Evolutionary conservation across 768 basidiomycete species (phyloP).

Genomic region (Trametes sanguinea): DNA sequence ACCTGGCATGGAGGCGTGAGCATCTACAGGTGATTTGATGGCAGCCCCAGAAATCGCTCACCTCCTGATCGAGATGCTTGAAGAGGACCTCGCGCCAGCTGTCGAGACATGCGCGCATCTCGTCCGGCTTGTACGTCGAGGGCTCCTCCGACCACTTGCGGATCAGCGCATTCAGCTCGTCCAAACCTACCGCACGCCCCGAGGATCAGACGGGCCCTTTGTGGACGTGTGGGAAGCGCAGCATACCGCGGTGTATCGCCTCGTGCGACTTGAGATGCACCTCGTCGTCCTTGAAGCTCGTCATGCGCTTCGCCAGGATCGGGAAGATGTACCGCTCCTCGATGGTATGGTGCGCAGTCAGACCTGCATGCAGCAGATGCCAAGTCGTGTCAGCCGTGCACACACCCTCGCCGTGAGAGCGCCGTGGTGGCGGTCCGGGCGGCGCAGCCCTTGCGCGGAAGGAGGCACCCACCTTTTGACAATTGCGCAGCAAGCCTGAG

Average conservation of each 20-base stretch:
- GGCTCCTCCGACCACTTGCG: constrained; percentile 46
- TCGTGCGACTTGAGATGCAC: constrained; percentile 52
- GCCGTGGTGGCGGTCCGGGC: neutral
- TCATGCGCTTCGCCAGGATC: constrained; percentile 49
- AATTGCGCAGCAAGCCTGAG: constrained; percentile 43
- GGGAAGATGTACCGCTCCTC: constrained; percentile 58
- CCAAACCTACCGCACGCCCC: constrained; percentile 42
- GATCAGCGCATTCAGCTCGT: constrained; percentile 42
- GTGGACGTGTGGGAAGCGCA: neutral
- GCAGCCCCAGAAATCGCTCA: constrained; percentile 21
- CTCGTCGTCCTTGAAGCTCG: constrained; percentile 46
- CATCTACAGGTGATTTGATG: too few relatives aligned
- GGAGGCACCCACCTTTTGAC: constrained; percentile 39
- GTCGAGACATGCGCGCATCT: constrained; percentile 53
- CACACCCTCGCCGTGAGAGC: too few relatives aligned
- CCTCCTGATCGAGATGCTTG: constrained; percentile 56
- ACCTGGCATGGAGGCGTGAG: constrained; percentile 36
- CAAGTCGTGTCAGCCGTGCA: neutral
- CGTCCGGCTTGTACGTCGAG: constrained; percentile 48
- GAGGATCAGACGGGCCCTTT: neutral
- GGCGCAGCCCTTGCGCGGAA: neutral
- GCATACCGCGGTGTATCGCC: constrained; percentile 53
- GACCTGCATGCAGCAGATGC: constrained; percentile 37
- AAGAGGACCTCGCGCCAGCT: constrained; percentile 51
- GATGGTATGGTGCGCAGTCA: constrained; percentile 57